Evolutionary conservation across 1,284 basidiomycete species (phyloP), one percentile per base, ranked within the genome.

Genomic region (Cryptococcus sp.): DNA sequence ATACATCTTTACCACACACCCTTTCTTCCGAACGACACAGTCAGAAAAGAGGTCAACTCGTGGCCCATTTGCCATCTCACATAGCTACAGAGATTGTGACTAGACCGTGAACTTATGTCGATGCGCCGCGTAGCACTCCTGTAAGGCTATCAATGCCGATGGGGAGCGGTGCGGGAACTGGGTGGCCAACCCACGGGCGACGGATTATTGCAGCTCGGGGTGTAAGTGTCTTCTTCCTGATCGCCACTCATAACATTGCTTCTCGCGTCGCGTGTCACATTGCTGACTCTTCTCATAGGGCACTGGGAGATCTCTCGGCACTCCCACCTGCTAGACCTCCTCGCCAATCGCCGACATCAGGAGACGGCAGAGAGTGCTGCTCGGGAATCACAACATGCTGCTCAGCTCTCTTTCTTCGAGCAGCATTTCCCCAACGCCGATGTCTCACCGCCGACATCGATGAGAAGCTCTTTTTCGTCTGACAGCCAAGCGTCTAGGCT

Each of bases 111-210:
- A 15, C 17, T 20, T 19, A 22, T 40, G 46, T 45, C 13, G 25
- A 10, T 58, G n/a, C 16, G 10, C 22, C 29, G 20, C 37, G 40
- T 40, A 61, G 59, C 59, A 61, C 46, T 46, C 59, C 7, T 67
- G 63, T 54, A 56, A 52, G 19, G 63, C 61, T 5, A 38, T 59
- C 22, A 59, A 61, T 20, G 65, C 61, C 25, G 65, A 67, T 47
- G 52, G 62, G 17, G 61, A 56, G 25, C 34, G 61, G 40, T 65
- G 65, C 52, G 23, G 52, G 11, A 63, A 63, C 38, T 44, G 16
- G 47, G 59, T 63, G 3, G 13, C 22, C 17, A 54, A 60, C 52
- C 63, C 63, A 3, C 34, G 39, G 4, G 20, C 50, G 11, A 45
- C 41, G 8, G 48, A 60, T 13, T 57, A 55, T 55, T 69, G 67